Evolutionary conservation across 768 basidiomycete genomes (phyloP), one percentile per base, ranked within the genome.

Genomic region (Scleroderma citrinum): DNA sequence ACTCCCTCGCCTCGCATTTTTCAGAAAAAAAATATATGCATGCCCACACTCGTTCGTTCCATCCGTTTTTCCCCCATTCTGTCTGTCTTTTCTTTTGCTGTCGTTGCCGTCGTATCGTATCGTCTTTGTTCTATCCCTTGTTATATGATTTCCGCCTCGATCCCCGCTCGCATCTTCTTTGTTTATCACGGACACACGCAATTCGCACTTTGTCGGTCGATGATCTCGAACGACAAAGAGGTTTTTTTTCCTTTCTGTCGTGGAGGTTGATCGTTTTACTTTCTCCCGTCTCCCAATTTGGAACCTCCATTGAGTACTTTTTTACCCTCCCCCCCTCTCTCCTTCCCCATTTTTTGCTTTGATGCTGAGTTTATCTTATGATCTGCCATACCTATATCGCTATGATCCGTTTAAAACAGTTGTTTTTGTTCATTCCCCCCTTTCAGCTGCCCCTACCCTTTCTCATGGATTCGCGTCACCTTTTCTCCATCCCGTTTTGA

Each of bases 51-150:
- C 16, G 34, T 35, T 29, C 43, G 21, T 34, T 32, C 24, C 41
- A 7, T 17, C 24, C 23, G 41, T n/a, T n/a, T 26, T 16, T n/a
- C 26, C 12, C n/a, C n/a, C n/a, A n/a, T n/a, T n/a, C n/a, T n/a
- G n/a, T n/a, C 2, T 31, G 16, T 44, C 17, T 32, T 17, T 32
- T 35, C 13, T 12, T 44, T 44, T 44, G 43, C 43, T 44, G 30
- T 44, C 30, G 31, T 44, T 44, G 30, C 31, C 43, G n/a, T 20
- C 17, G 43, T 44, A 31, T 44, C 43, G 20, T 44, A 44, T 44
- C 19, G 16, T 32, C 16, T 44, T n/a, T 20, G 30, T 44, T 44
- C 7, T 13, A 17, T 32, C 12, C n/a, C 26, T 29, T 29, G 26
- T 29, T 17, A 39, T 39, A 20, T 20, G 38, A 39, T 17, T 34